These are phyloP conservation scores for Trichoderma erinaceum DNA, from an alignment of 495 filamentous ascomycete genomes.

Conservation along the genomic window DNA sequence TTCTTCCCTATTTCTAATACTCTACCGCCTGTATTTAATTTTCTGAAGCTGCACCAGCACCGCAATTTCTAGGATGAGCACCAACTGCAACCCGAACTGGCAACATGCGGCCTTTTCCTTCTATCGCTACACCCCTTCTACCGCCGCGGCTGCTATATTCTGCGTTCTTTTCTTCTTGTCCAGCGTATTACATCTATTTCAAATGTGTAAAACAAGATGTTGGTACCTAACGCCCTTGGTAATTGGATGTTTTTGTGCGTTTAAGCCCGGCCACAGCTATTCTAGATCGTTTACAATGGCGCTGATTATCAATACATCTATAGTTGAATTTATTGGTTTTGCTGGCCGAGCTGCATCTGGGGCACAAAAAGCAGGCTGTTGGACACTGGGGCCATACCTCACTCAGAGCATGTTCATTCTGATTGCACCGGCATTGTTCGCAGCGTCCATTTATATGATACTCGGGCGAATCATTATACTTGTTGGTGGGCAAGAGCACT, in stretches of 20 bases:
- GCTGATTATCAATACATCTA: not conserved
- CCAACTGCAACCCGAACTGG: not conserved
- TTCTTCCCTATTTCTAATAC: not conserved
- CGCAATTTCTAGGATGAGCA: not conserved
- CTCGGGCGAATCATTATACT: constrained; percentile 42
- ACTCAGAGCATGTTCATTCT: constrained; percentile 31
- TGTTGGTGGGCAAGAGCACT: constrained; percentile 33
- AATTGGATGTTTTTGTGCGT: constrained; percentile 11
- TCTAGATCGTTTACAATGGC: not conserved
- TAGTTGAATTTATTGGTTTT: constrained; percentile 17
- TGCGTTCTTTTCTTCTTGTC: constrained; percentile 17
- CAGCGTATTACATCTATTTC: not conserved
- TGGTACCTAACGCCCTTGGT: constrained; percentile 10
- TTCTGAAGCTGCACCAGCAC: no score
- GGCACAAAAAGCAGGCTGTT: not conserved
- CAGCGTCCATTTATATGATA: constrained; percentile 54
- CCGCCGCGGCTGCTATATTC: constrained; percentile 21
- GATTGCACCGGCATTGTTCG: constrained; percentile 35
- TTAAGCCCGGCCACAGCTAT: not conserved
- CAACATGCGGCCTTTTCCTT: not conserved
- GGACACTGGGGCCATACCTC: constrained; percentile 16
- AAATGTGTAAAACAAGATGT: not conserved
- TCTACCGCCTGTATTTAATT: not conserved
- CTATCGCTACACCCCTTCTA: constrained; percentile 21
- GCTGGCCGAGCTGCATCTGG: constrained; percentile 17